phyloP scores from a whole-genome alignment of 23 red algal genomes.

The Gracilaria gracilis region DNA sequence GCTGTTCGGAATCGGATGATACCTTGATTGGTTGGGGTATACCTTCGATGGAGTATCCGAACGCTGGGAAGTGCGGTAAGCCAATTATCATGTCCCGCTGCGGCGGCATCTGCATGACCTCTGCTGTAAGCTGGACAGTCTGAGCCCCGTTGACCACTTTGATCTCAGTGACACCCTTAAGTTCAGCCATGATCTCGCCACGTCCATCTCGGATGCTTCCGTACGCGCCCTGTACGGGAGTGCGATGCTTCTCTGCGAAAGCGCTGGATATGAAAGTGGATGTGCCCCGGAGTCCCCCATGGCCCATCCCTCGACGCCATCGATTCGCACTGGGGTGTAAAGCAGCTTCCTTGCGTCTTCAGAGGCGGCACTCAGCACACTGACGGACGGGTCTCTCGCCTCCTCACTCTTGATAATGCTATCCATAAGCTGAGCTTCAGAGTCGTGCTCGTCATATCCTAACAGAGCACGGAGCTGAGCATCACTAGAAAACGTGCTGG shows the following conservation, averaged over 20 bases:
- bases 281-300: slow-evolving; percentile 18
- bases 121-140: not conserved
- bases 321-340: not conserved
- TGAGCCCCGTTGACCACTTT: not conserved
- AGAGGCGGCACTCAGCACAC: not conserved
- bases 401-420: not conserved
- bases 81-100: slow-evolving; percentile 33
- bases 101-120: slow-evolving; percentile 25
- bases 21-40: not conserved
- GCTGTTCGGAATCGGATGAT: not conserved
- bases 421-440: not conserved
- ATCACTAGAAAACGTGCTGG: not conserved
- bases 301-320: not conserved
- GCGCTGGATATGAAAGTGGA: not conserved
- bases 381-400: not conserved
- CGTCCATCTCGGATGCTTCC: slow-evolving; percentile 19
- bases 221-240: not conserved
- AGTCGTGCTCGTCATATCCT: not conserved
- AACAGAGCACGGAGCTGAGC: not conserved
- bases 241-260: not conserved
- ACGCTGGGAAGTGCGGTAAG: slow-evolving; percentile 1
- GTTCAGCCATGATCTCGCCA: slow-evolving; percentile 2
- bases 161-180: not conserved
- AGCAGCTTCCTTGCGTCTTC: not conserved
- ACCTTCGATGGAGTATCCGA: slow-evolving; percentile 23